Base-by-base conservation (phyloP, 495 filamentous ascomycete species). In the Aspergillus mulundensis region DNA sequence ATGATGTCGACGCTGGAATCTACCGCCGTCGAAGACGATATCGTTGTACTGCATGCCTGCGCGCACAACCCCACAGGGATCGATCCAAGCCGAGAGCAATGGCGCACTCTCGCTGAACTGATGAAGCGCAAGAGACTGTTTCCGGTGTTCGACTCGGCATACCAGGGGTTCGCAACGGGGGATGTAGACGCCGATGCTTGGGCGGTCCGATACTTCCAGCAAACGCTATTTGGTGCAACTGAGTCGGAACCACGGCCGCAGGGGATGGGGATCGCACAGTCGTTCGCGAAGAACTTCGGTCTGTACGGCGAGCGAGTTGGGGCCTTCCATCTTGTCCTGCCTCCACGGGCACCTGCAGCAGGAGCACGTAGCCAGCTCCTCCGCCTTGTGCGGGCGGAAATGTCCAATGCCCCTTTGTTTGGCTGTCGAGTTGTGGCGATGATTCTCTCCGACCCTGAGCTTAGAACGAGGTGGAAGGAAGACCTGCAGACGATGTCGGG, bases 51-150 rank as follows among this genome's bases (percentile, higher is more conserved):
- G 7, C 73, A 79, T 30, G 66, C 70, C 4, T 77, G 75, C 53
- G 75, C 72, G 0, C 75, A 79, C 49, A 77, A 77, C 39, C 75
- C 76, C 0, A 79, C 75, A 0, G 74, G 74, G 0, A 25, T 63
- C 6, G 76, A 77, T 56, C 67, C 65, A 0, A 59, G 58, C 0
- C 50, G 49, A 10, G 56, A 66, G 1, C 68, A 77, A 39, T 79
- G 76, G 76, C 56, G 53, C 16, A 41, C 59, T 3, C 59, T 79
- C 5, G 66, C 66, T 0, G 50, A 54, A 6, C 5, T 73, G 1
- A 56, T 61, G 3, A 20, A 62, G 21, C 15, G 55, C 11, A 74
- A 66, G 36, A 47, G 54, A 7, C 63, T 74, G 7, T 66, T 79
- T 48, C 60, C 65, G 1, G 57, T 79, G 18, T 76, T 79, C 46